Evolutionary conservation across 495 filamentous ascomycete genomes (phyloP).

Genomic region (Jackrogersella minutella): DNA sequence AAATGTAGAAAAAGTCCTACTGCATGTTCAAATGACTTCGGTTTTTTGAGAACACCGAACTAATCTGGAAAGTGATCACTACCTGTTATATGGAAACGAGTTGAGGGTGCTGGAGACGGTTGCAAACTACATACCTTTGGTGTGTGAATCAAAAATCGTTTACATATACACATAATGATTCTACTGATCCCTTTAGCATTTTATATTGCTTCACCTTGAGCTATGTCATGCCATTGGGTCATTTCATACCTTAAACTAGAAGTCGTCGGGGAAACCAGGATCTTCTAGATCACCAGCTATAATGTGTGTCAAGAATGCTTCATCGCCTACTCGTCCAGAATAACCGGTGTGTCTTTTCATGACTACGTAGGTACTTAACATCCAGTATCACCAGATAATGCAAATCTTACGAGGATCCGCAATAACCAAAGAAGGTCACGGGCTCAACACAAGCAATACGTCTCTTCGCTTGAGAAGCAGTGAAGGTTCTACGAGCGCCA

Average conservation of each 20-base stretch:
- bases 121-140: too few relatives aligned
- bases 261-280: neutral
- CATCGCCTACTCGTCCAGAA: neutral
- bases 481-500: conserved; percentile 65
- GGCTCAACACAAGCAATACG: conserved; percentile 77
- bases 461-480: conserved; percentile 72
- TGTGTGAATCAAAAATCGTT: too few relatives aligned
- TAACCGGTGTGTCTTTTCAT: neutral
- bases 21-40: neutral
- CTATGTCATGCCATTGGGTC: too few relatives aligned
- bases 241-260: neutral
- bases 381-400: conserved; percentile 42
- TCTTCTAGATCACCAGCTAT: neutral
- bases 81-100: too few relatives aligned
- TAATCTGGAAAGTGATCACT: neutral
- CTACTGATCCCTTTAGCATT: too few relatives aligned
- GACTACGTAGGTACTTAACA: neutral
- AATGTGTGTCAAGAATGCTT: neutral
- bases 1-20: neutral
- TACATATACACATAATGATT: too few relatives aligned
- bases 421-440: conserved; percentile 85
- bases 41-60: neutral
- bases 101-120: too few relatives aligned
- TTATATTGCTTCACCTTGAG: neutral
- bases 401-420: conserved; percentile 65